Evolutionary conservation across 345 rosid genomes (phyloP).

Genomic region (Garcia nutans): DNA sequence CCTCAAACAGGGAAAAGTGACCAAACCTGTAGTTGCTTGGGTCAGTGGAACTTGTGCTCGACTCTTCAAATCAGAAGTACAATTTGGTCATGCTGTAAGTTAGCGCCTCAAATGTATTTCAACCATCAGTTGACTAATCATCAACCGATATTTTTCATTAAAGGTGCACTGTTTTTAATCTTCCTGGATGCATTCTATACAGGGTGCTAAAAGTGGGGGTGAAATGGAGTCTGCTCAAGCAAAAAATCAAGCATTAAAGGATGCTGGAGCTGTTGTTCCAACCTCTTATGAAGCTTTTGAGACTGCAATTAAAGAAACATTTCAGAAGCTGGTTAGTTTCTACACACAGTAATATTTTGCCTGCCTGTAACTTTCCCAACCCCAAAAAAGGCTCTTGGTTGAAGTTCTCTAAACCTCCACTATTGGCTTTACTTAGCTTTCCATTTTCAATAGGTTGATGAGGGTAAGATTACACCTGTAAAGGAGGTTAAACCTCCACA

Average conservation of each 20-base stretch:
- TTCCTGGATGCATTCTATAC: constrained; percentile 21
- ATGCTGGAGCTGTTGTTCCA: constrained; percentile 92
- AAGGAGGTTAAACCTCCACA: constrained; percentile 87
- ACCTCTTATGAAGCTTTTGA: constrained; percentile 88
- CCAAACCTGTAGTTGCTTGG: constrained; percentile 97
- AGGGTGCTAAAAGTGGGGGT: constrained; percentile 99
- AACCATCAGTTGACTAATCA: constrained; percentile 2
- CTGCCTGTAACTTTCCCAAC: neutral
- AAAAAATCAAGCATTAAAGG: constrained; percentile 87
- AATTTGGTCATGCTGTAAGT: constrained; percentile 99
- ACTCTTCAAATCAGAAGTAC: constrained; percentile 96
- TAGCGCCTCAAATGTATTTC: constrained; percentile 15
- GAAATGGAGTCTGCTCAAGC: constrained; percentile 99
- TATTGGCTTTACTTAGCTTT: neutral
- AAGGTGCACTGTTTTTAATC: constrained; percentile 12
- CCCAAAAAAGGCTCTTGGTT: neutral
- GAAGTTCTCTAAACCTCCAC: neutral
- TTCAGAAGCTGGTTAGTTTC: constrained; percentile 73
- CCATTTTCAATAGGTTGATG: constrained; percentile 54
- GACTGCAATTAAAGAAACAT: constrained; percentile 73
- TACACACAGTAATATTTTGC: constrained; percentile 7
- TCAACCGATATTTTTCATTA: neutral
- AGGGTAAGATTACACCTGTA: constrained; percentile 62
- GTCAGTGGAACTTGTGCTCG: constrained; percentile 98
- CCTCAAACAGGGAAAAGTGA: constrained; percentile 85